These are phyloP conservation scores for Boletus sp. DNA, from an alignment of 768 basidiomycete species.

Conservation along the genomic window DNA sequence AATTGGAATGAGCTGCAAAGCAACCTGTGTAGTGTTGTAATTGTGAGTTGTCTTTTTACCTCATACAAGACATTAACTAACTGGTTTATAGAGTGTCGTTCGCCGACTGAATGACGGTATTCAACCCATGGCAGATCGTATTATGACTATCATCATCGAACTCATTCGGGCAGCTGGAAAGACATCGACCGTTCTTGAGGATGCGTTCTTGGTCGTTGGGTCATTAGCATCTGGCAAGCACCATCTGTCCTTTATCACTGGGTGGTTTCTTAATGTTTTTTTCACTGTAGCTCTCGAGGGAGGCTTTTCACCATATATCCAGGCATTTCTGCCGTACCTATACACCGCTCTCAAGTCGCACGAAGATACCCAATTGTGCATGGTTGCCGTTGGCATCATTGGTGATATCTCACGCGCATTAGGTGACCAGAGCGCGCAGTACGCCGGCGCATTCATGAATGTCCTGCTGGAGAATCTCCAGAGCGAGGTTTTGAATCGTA, in stretches of 20 bases:
- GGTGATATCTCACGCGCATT: conserved; percentile 96
- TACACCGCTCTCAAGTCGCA: conserved; percentile 86
- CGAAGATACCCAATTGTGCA: conserved; percentile 95
- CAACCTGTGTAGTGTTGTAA: conserved; percentile 88
- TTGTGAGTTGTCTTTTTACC: conserved; percentile 47
- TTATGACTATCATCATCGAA: conserved; percentile 88
- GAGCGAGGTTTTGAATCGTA: conserved; percentile 84
- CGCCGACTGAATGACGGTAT: conserved; percentile 82
- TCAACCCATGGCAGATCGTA: conserved; percentile 84
- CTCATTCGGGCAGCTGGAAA: conserved; percentile 87
- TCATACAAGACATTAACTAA: background rate
- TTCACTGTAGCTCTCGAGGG: conserved; percentile 62
- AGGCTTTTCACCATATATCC: conserved; percentile 78
- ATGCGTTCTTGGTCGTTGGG: conserved; percentile 93
- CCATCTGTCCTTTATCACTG: background rate
- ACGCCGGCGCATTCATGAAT: conserved; percentile 86
- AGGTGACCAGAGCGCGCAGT: conserved; percentile 77
- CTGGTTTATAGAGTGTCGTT: conserved; percentile 64
- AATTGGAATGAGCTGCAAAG: conserved; percentile 99
- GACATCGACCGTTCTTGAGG: conserved; percentile 92
- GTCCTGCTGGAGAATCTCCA: conserved; percentile 89
- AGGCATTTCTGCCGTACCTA: conserved; percentile 81
- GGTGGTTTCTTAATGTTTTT: background rate
- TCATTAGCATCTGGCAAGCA: conserved; percentile 69
- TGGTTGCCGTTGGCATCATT: conserved; percentile 92